Evolutionary conservation across 768 basidiomycete species (phyloP).

Genomic region (Kwoniella europaea): DNA sequence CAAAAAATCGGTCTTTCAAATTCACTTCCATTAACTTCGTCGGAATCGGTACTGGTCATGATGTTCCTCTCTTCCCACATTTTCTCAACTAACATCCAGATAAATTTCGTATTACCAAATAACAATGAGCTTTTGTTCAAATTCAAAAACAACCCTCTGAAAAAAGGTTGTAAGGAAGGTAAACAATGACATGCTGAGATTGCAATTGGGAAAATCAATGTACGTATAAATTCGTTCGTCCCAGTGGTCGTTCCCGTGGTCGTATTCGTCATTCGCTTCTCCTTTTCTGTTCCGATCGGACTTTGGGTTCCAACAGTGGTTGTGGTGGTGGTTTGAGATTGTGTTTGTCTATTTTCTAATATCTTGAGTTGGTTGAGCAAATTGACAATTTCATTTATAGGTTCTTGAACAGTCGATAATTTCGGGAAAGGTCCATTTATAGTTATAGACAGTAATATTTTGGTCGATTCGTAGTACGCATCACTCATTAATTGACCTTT

Average conservation of each 20-base stretch:
- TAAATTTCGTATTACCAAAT: constrained; percentile 1
- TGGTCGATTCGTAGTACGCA: neutral
- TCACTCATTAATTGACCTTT: constrained; percentile 1
- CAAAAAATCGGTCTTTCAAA: neutral
- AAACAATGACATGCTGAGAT: constrained; percentile 8
- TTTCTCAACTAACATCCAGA: constrained; percentile 4
- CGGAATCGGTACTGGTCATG: neutral
- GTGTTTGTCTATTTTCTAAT: neutral
- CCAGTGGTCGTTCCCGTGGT: neutral
- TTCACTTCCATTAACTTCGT: neutral
- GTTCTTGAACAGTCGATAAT: neutral
- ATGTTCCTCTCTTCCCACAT: constrained; percentile 1
- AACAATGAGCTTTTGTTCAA: neutral
- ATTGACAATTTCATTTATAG: neutral
- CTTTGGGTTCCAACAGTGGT: neutral
- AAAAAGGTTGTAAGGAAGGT: neutral
- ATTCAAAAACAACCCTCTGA: constrained; percentile 6
- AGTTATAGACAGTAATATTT: constrained; percentile 4
- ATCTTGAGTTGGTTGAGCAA: neutral
- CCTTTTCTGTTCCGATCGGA: neutral
- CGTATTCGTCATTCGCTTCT: neutral
- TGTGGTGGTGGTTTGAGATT: neutral
- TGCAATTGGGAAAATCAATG: constrained; percentile 1
- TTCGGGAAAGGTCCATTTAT: constrained; percentile 3
- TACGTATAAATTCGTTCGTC: constrained; percentile 4